These are phyloP conservation scores for Floccularia luteovirens DNA, from an alignment of 768 basidiomycete species.

Conservation along the genomic window DNA sequence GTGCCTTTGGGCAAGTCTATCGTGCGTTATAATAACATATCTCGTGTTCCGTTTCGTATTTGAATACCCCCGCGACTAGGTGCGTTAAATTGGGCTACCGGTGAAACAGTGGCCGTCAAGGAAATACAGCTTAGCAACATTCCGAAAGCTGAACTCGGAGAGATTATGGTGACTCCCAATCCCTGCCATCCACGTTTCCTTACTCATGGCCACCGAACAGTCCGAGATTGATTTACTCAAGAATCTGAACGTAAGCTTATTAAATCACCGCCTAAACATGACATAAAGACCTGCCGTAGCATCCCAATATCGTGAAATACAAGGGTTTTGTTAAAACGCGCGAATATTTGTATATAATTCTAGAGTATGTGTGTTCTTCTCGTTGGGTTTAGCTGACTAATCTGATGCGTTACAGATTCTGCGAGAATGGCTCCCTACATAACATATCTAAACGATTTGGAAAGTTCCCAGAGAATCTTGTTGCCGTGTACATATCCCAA, in stretches of 20 bases:
- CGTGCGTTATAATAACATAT: conserved; percentile 43
- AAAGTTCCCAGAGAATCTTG: conserved; percentile 96
- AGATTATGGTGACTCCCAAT: conserved; percentile 88
- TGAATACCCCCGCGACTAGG: conserved; percentile 37
- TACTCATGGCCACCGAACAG: conserved; percentile 31
- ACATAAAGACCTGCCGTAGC: conserved; percentile 35
- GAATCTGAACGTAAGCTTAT: conserved; percentile 75
- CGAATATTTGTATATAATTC: conserved; percentile 92
- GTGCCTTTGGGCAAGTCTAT: conserved; percentile 96
- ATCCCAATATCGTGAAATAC: conserved; percentile 98
- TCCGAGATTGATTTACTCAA: conserved; percentile 97
- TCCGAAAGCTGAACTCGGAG: conserved; percentile 85
- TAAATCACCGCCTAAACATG: not conserved
- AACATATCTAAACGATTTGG: conserved; percentile 96
- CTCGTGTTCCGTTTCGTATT: conserved; percentile 1
- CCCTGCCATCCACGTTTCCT: conserved; percentile 4
- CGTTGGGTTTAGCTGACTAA: not conserved
- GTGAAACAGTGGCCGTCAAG: conserved; percentile 98
- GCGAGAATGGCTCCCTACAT: conserved; percentile 96
- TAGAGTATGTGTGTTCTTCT: conserved; percentile 55
- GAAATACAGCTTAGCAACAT: conserved; percentile 94
- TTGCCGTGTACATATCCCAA: conserved; percentile 95
- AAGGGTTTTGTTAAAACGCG: conserved; percentile 95
- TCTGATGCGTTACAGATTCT: conserved; percentile 49
- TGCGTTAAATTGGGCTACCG: conserved; percentile 91